These are phyloP conservation scores for Allomyces arbusculus DNA, from an alignment of 192 early-diverging fungal genomes.

Conservation along the genomic window DNA sequence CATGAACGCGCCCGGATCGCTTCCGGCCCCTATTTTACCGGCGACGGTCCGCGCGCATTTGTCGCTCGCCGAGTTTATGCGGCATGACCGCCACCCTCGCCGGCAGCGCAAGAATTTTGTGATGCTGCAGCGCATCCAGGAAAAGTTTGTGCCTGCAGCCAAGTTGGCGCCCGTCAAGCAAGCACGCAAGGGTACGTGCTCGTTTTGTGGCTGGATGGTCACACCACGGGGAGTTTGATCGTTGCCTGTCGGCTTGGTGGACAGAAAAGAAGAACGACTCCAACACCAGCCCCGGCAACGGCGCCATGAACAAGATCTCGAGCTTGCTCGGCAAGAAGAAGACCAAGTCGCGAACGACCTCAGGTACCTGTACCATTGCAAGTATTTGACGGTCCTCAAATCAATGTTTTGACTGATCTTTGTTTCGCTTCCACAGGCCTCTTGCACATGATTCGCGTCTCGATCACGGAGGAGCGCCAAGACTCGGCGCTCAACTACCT, in stretches of 20 bases:
- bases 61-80: neutral
- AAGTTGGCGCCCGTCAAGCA: neutral
- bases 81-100: neutral
- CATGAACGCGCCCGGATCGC: neutral
- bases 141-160: neutral
- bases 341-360: neutral
- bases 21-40: neutral
- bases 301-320: slow-evolving; percentile 1
- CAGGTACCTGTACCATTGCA: too few species aligned
- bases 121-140: neutral
- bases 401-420: too few species aligned
- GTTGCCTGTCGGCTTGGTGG: too few species aligned
- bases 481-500: slow-evolving; percentile 6
- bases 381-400: too few species aligned
- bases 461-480: slow-evolving; percentile 2
- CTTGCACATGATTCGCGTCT: neutral
- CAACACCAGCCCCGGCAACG: neutral
- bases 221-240: too few species aligned
- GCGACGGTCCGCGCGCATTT: neutral
- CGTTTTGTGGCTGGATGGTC: too few species aligned
- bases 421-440: neutral
- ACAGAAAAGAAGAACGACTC: too few species aligned
- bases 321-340: slow-evolving; percentile 3
- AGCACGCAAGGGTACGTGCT: neutral
- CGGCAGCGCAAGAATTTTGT: neutral